A percentile compares a stretch with the other conserved stretches of the same genome.
Evolutionary conservation across 73 alveolate genomes (phyloP).

Genomic region (Paramecium tetraurelia): DNA sequence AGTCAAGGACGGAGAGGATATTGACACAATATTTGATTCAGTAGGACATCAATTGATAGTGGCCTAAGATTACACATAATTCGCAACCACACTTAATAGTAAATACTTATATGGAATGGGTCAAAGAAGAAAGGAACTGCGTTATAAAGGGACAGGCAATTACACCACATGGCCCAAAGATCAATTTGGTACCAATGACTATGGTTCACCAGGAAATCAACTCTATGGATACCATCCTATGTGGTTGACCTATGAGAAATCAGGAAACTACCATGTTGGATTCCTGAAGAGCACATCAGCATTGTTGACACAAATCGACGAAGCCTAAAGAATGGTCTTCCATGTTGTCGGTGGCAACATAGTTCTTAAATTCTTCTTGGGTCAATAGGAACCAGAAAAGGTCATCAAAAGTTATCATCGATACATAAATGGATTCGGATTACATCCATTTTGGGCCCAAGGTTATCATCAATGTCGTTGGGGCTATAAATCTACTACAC

Average conservation of each 20-base stretch:
- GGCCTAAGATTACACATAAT: neutral
- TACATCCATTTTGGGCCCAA: slow-evolving; percentile 83
- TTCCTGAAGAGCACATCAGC: slow-evolving; percentile 47
- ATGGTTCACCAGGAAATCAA: slow-evolving; percentile 44
- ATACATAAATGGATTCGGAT: slow-evolving; percentile 65
- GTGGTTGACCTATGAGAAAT: slow-evolving; percentile 47
- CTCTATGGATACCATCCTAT: slow-evolving; percentile 60
- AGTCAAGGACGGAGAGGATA: neutral
- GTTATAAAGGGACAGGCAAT: slow-evolving; percentile 44
- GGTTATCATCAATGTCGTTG: slow-evolving; percentile 92
- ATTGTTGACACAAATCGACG: slow-evolving; percentile 20
- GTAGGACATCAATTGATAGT: neutral
- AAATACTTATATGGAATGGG: slow-evolving; percentile 38
- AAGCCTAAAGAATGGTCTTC: slow-evolving; percentile 36
- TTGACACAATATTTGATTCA: neutral
- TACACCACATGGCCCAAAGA: slow-evolving; percentile 63
- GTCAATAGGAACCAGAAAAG: slow-evolving; percentile 51
- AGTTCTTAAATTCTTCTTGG: slow-evolving; percentile 45
- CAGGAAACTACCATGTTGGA: neutral
- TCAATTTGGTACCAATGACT: slow-evolving; percentile 13
- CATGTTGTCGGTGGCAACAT: slow-evolving; percentile 60
- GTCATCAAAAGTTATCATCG: slow-evolving; percentile 46
- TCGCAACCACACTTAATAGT: neutral
- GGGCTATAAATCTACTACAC: slow-evolving; percentile 80
- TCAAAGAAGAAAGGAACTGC: slow-evolving; percentile 48